These are phyloP conservation scores for Desmodesmus armatus DNA, from an alignment of 139 green algal genomes.

Conservation along the genomic window DNA sequence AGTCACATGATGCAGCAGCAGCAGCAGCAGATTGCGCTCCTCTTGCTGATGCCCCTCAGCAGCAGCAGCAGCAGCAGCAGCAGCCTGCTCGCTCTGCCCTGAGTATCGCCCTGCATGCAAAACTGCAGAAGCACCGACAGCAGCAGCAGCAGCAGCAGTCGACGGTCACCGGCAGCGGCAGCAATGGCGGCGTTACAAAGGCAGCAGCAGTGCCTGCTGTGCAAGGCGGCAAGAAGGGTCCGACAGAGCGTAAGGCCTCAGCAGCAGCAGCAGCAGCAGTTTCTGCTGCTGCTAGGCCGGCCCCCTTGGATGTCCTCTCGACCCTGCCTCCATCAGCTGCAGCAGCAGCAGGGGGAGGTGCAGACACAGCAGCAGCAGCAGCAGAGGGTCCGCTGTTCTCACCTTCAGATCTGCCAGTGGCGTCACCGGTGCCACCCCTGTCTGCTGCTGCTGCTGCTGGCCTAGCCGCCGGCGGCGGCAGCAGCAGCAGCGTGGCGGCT, in stretches of 20 bases:
- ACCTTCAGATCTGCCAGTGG: background rate
- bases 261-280: slow-evolving; percentile 5
- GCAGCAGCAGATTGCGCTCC: background rate
- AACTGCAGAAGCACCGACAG: no score
- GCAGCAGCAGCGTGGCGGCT: slow-evolving; percentile 14
- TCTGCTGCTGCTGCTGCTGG: background rate
- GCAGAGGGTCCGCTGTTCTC: background rate
- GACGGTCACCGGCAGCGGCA: no score
- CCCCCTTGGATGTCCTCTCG: background rate
- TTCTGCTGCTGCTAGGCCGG: background rate
- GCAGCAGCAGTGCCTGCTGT: no score
- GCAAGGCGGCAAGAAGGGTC: no score
- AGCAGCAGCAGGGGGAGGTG: background rate
- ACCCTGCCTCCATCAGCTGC: background rate
- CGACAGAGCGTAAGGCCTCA: background rate
- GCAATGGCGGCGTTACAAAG: background rate
- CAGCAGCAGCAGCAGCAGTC: slow-evolving; percentile 9
- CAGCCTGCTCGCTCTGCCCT: background rate
- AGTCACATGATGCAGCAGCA: background rate
- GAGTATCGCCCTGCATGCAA: background rate
- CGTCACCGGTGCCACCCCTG: background rate
- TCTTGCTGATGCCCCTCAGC: background rate
- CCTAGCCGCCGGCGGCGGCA: background rate
- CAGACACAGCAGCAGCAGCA: background rate
- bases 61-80: slow-evolving; percentile 35